Conservation (phyloP, 1,139 yeast genomes). For the Sugiyamaella japonica region DNA sequence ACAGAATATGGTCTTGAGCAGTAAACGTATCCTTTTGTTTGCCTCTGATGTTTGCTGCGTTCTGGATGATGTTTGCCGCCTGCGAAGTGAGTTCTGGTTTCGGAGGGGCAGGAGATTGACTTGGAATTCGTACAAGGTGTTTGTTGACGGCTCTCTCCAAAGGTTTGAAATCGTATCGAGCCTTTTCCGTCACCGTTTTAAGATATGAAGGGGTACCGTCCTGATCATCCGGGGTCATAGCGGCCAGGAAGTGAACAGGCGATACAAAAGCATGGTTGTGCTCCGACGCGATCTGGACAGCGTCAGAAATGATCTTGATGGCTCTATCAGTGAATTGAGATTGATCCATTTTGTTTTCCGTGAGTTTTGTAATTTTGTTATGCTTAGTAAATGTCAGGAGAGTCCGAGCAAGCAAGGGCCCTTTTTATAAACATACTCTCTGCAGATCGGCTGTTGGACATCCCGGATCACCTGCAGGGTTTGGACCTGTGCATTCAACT, state of each 20-base stretch:
- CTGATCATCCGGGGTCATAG: constrained; percentile 76
- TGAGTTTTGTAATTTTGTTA: not conserved
- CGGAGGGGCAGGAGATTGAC: constrained; percentile 84
- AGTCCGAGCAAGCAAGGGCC: not conserved
- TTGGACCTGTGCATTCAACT: not conserved
- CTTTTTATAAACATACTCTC: not conserved
- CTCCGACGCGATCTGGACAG: constrained; percentile 79
- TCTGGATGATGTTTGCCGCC: constrained; percentile 65
- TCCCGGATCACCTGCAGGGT: not conserved
- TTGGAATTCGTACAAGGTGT: constrained; percentile 78
- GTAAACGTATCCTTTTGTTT: constrained; percentile 89
- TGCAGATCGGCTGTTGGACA: not conserved
- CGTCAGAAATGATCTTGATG: constrained; percentile 71
- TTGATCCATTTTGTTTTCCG: constrained; percentile 17
- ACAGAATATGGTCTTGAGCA: constrained; percentile 90
- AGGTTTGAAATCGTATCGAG: constrained; percentile 81
- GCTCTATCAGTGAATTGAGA: constrained; percentile 81
- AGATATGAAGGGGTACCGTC: constrained; percentile 72
- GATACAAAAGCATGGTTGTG: constrained; percentile 78
- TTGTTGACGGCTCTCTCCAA: constrained; percentile 80
- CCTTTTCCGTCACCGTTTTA: constrained; percentile 83
- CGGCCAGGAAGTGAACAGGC: constrained; percentile 89
- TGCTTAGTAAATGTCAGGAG: not conserved
- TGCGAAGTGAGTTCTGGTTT: constrained; percentile 69
- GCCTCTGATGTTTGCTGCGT: constrained; percentile 71